Conservation (phyloP, 2,329 filamentous ascomycete genomes). For the Calcarisporium arbuscula region DNA sequence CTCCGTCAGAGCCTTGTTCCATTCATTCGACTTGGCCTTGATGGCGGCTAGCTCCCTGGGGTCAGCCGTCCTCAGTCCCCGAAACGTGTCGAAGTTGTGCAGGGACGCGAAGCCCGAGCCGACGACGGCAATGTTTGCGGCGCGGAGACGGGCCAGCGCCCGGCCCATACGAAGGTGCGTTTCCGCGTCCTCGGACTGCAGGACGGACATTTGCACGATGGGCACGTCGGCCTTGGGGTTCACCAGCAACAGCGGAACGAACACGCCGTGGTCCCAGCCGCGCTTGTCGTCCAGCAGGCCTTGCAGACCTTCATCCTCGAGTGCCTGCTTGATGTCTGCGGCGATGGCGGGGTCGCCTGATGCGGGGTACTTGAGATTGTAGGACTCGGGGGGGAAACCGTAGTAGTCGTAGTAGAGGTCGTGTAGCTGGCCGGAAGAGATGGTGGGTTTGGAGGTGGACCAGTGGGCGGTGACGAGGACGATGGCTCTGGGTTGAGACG, state of each 20-base stretch:
- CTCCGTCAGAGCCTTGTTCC: constrained; percentile 40
- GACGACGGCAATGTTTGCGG: constrained; percentile 49
- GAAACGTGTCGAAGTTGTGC: constrained; percentile 47
- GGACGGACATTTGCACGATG: constrained; percentile 51
- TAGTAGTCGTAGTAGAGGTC: constrained; percentile 52
- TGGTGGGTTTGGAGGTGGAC: constrained; percentile 40
- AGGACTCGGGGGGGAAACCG: constrained; percentile 50
- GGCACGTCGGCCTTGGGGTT: constrained; percentile 45
- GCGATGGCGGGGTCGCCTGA: constrained; percentile 49
- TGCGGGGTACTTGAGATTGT: constrained; percentile 50
- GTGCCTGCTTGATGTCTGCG: constrained; percentile 35
- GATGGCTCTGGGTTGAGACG: constrained; percentile 43
- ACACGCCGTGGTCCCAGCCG: constrained; percentile 57
- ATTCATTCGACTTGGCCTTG: constrained; percentile 24
- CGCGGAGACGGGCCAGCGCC: constrained; percentile 43
- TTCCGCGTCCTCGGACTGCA: constrained; percentile 42
- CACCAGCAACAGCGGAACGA: constrained; percentile 50
- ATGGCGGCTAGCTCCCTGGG: constrained; percentile 17
- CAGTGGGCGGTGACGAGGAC: constrained; percentile 55
- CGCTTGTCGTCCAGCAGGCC: constrained; percentile 31
- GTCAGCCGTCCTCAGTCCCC: constrained; percentile 22
- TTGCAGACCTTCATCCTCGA: constrained; percentile 40
- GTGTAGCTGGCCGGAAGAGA: constrained; percentile 43
- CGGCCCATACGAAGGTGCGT: constrained; percentile 45
- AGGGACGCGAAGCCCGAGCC: constrained; percentile 55